A percentile compares a stretch with the other conserved stretches of the same genome.
Conservation (phyloP, 2,329 filamentous ascomycete genomes). For the Neobulgaria alba region DNA sequence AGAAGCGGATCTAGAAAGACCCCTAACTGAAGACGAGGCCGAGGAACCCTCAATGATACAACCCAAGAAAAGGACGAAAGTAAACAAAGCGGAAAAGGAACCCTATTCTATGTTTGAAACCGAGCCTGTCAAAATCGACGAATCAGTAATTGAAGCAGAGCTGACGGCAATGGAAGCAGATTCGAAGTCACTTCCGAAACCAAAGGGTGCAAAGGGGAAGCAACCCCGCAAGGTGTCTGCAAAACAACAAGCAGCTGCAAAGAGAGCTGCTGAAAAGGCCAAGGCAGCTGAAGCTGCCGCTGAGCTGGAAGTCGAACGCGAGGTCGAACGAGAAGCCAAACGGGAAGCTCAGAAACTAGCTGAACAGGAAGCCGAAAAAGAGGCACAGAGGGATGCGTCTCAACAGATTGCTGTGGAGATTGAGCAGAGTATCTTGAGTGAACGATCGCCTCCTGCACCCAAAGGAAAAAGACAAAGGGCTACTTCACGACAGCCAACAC, state of each 20-base stretch:
- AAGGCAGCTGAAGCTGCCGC: constrained; percentile 17
- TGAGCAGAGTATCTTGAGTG: constrained; percentile 21
- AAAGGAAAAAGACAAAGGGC: constrained; percentile 19
- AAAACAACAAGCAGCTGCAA: constrained; percentile 24
- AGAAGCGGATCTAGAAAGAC: constrained; percentile 54
- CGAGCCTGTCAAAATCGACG: constrained; percentile 20
- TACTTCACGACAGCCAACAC: constrained; percentile 12
- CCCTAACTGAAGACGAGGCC: constrained; percentile 43
- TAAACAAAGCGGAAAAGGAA: constrained; percentile 14
- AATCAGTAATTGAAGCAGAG: constrained; percentile 25
- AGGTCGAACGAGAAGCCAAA: constrained; percentile 4
- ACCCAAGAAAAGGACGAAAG: constrained; percentile 12
- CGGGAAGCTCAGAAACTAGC: constrained; percentile 5
- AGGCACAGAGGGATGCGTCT: constrained; percentile 13
- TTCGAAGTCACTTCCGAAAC: background rate
- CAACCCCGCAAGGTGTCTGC: constrained; percentile 26
- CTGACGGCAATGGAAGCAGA: constrained; percentile 21
- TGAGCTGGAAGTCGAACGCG: no score
- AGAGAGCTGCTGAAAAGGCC: constrained; percentile 19
- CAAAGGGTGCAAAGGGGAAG: constrained; percentile 22
- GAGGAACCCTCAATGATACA: constrained; percentile 29
- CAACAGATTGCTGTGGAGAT: constrained; percentile 17
- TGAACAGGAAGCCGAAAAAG: constrained; percentile 2
- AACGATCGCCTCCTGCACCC: constrained; percentile 17
- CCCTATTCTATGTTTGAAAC: constrained; percentile 22